Percentiles rank a stretch among this genome's conserved stretches.
These are phyloP conservation scores for Suillus decipiens DNA, from an alignment of 768 basidiomycete genomes.

Conservation along the genomic window DNA sequence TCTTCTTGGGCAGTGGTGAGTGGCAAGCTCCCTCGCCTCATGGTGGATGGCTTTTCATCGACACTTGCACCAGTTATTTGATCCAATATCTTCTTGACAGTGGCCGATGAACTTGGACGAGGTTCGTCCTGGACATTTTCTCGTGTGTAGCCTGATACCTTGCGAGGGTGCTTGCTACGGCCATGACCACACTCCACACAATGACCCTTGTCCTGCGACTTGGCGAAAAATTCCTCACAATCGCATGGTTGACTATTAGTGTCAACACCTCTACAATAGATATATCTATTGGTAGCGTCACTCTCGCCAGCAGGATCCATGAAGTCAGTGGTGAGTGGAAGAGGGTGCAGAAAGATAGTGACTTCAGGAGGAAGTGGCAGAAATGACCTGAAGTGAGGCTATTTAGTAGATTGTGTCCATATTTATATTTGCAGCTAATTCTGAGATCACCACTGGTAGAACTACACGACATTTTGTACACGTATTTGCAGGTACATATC, in stretches of 20 bases:
- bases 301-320: not conserved
- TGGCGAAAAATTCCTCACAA: not conserved
- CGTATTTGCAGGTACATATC: no score
- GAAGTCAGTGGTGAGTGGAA: not conserved
- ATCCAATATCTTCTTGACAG: not conserved
- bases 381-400: not conserved
- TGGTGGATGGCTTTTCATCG: not conserved
- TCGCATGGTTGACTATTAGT: not conserved
- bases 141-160: not conserved
- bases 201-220: not conserved
- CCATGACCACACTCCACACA: not conserved
- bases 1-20: not conserved
- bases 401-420: not conserved
- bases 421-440: not conserved
- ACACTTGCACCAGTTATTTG: not conserved
- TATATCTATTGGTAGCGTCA: not conserved
- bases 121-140: not conserved
- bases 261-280: not conserved
- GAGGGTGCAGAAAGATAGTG: not conserved
- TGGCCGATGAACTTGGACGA: not conserved
- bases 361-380: not conserved
- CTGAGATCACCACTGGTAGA: constrained; percentile 17
- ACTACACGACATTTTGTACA: no score
- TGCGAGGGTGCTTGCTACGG: not conserved
- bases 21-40: not conserved